Base-by-base conservation (phyloP, 768 basidiomycete species). In the Naganishia onofrii region DNA sequence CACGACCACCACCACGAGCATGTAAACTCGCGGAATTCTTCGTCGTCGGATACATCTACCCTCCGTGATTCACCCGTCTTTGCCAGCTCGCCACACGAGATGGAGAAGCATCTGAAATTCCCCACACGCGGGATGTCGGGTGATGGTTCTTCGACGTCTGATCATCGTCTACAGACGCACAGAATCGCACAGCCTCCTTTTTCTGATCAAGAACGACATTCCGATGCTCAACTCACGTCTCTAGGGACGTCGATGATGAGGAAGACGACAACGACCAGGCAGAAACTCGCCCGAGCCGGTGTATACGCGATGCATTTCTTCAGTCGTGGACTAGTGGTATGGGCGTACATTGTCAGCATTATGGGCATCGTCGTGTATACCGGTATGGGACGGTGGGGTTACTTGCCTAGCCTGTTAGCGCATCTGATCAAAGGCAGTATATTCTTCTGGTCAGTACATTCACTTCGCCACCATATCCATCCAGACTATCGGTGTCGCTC, bases 401-500 rank as follows among this genome's bases (percentile, higher is more conserved):
- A 89, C 76, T 74, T 88, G 67, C 94, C 95, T 74, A 88, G 88
- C 0, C 94, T 76, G 53, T 70, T 76, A 1, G 94, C 94, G 0
- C 94, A 97, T 81, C 78, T 93, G 46, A 95, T 97, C 83, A 97
- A 82, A 53, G 79, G 93, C 26, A 87, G 85, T 36, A 92, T 96
- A 73, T 98, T 98, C 82, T 92, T 92, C 88, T 87, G 86, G 76
- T 51, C n/a, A 51, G 48, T 51, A n/a, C 42, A 10, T 7, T 42
- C 15, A n/a, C 42, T 42, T 17, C 42, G 8, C 2, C 42, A 8
- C 42, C 48, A n/a, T 12, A 7, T 73, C 67, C 58, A 72, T 71
- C 26, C 13, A 26, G 31, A 9, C 29, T 36, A 9, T 53, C 26
- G 36, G 23, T 53, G n/a, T 26, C n/a, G 2, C 19, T 46, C 28